These are phyloP conservation scores for Prunus kanzakura DNA, from an alignment of 306 rosid species.

Conservation along the genomic window DNA sequence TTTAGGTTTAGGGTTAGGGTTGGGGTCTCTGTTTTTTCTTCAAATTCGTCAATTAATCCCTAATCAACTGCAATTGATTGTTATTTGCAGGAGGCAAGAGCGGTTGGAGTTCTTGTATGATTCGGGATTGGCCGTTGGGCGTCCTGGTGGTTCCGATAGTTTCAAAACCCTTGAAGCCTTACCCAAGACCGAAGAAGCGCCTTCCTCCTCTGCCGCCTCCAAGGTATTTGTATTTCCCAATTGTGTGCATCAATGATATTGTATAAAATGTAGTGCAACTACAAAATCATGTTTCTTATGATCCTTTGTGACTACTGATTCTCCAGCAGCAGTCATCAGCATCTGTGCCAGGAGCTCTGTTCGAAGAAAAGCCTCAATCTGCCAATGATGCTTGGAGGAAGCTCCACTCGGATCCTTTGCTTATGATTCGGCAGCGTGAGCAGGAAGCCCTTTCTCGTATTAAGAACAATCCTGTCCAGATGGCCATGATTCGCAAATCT, in stretches of 20 bases:
- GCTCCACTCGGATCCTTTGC: constrained; percentile 91
- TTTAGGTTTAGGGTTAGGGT: no score
- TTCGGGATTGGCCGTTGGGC: constrained; percentile 87
- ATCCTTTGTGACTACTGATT: neutral
- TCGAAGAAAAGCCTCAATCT: constrained; percentile 88
- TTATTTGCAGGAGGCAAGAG: constrained; percentile 66
- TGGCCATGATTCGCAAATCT: constrained; percentile 84
- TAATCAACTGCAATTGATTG: neutral
- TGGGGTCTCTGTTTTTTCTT: no score
- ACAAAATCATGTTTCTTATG: neutral
- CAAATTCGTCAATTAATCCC: neutral
- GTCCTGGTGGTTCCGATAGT: constrained; percentile 54
- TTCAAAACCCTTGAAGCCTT: no score
- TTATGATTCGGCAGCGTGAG: constrained; percentile 92
- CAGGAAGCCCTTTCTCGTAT: constrained; percentile 79
- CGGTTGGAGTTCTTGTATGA: constrained; percentile 88
- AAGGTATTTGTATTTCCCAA: constrained; percentile 26
- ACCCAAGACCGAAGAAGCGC: constrained; percentile 40
- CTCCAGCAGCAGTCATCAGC: constrained; percentile 35
- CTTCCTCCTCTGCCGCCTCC: constrained; percentile 46
- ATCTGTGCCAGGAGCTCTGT: constrained; percentile 72
- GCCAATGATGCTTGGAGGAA: constrained; percentile 97
- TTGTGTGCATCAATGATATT: neutral
- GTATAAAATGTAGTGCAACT: neutral
- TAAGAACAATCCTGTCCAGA: constrained; percentile 85